Percentiles rank a stretch among this genome's conserved stretches.
phyloP scores from a whole-genome alignment of 108 stramenopile genomes.

The Nannochloropsis granulata region DNA sequence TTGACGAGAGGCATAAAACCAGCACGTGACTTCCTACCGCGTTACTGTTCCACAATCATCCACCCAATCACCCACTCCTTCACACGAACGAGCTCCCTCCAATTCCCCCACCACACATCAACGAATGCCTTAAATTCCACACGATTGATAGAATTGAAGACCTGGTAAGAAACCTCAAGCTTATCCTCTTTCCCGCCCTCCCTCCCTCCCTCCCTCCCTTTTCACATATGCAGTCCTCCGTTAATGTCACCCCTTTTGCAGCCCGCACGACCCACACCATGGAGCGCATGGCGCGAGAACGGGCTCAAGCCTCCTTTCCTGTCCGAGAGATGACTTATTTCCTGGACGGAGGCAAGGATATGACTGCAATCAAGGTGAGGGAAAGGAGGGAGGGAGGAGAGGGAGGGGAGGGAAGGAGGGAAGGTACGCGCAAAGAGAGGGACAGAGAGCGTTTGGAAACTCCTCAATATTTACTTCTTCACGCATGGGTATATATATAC shows the following conservation, averaged over 20 bases:
- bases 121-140: no score
- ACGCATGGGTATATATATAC: no score
- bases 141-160: no score
- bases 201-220: background rate
- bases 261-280: background rate
- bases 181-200: background rate
- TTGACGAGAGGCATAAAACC: no score
- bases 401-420: background rate
- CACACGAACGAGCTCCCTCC: no score
- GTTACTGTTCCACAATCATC: background rate
- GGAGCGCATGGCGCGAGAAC: background rate
- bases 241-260: background rate
- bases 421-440: no score
- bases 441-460: background rate
- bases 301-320: background rate
- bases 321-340: background rate
- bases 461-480: background rate
- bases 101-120: no score
- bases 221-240: background rate
- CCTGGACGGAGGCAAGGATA: background rate
- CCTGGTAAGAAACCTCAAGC: no score
- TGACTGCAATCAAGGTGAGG: background rate
- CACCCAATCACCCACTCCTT: no score
- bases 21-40: background rate
- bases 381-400: background rate